Conservation (phyloP, 2,329 filamentous ascomycete genomes). For the Cytospora schulzeri region DNA sequence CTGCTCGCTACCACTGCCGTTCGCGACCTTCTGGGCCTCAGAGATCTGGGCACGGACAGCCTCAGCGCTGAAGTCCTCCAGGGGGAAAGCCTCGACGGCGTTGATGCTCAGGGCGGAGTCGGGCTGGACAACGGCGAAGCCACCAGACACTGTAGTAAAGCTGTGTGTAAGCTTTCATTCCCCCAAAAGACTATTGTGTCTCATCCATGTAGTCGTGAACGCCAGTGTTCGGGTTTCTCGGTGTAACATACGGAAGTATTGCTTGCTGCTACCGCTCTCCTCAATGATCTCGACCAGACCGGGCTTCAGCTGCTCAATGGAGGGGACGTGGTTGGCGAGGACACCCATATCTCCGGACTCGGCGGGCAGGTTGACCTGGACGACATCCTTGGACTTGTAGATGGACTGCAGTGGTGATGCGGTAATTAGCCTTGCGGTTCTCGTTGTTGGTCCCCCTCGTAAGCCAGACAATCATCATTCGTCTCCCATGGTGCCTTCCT, state of each 20-base stretch:
- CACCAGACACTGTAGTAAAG: slow-evolving; percentile 75
- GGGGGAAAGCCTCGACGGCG: slow-evolving; percentile 89
- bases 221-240: neutral
- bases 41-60: slow-evolving; percentile 86
- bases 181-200: neutral
- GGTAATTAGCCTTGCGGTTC: slow-evolving; percentile 49
- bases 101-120: slow-evolving; percentile 96
- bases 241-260: slow-evolving; percentile 90
- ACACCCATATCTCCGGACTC: slow-evolving; percentile 99
- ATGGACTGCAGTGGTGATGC: slow-evolving; percentile 59
- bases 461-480: neutral
- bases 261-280: slow-evolving; percentile 86
- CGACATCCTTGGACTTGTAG: slow-evolving; percentile 69
- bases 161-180: slow-evolving; percentile 21
- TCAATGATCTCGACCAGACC: slow-evolving; percentile 94
- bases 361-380: slow-evolving; percentile 98
- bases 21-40: slow-evolving; percentile 94
- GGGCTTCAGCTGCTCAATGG: slow-evolving; percentile 98
- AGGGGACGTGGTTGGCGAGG: slow-evolving; percentile 97
- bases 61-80: slow-evolving; percentile 95
- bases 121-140: slow-evolving; percentile 96
- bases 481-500: neutral
- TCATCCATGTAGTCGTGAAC: too few relatives aligned
- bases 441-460: slow-evolving; percentile 1
- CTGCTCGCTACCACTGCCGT: slow-evolving; percentile 88